These are phyloP conservation scores for Ascocoryne sarcoides DNA, from an alignment of 2,329 filamentous ascomycete species.

Conservation along the genomic window DNA sequence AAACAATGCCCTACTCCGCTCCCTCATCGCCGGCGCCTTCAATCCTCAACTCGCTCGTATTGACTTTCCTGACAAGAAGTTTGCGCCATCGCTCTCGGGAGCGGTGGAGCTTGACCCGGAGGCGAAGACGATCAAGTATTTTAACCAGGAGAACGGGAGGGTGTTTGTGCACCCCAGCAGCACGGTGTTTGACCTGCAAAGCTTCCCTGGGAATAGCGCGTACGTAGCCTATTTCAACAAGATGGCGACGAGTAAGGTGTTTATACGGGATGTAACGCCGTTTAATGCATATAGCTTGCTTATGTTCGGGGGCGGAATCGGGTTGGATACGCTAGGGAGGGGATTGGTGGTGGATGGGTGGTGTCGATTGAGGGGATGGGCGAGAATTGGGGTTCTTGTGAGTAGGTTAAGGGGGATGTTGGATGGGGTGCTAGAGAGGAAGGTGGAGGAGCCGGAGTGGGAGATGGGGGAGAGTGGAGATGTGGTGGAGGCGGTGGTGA, in stretches of 20 bases:
- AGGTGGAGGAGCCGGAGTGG: conserved; percentile 65
- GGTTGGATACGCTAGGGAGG: conserved; percentile 77
- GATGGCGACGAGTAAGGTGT: conserved; percentile 86
- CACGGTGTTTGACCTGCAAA: conserved; percentile 74
- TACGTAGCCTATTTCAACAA: conserved; percentile 89
- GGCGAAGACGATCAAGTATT: conserved; percentile 86
- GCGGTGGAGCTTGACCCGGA: conserved; percentile 91
- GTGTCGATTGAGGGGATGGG: conserved; percentile 83
- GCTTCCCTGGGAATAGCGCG: conserved; percentile 62
- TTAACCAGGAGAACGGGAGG: conserved; percentile 72
- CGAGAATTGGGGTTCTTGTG: conserved; percentile 83
- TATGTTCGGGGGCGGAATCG: conserved; percentile 77
- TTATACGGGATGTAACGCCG: conserved; percentile 83
- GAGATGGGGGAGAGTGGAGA: conserved; percentile 42
- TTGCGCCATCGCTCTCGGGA: conserved; percentile 75
- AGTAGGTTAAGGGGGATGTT: conserved; percentile 76
- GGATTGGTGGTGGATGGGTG: conserved; percentile 89
- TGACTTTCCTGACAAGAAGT: conserved; percentile 92
- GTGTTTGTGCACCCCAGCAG: conserved; percentile 92
- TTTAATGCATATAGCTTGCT: conserved; percentile 86
- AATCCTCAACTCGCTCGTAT: conserved; percentile 83
- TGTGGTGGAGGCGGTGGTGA: conserved; percentile 69
- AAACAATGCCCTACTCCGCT: conserved; percentile 30
- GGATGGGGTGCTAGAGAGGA: conserved; percentile 71
- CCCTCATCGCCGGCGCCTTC: conserved; percentile 39